Percentiles rank a stretch among this genome's conserved stretches.
These are phyloP conservation scores for Cornus florida DNA, from an alignment of 148 eudicot genomes.

Conservation along the genomic window DNA sequence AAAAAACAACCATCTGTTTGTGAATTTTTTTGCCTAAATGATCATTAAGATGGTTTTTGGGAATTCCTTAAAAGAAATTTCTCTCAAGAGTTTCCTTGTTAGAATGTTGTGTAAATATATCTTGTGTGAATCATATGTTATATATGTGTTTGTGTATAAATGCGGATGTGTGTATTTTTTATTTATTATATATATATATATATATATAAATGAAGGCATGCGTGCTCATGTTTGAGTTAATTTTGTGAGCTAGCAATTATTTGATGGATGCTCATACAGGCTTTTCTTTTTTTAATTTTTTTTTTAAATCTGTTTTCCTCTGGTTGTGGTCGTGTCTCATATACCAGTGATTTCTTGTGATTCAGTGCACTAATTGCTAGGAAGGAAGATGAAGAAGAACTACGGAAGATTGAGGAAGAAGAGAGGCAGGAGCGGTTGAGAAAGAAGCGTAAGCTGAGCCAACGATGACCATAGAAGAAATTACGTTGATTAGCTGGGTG, in stretches of 20 bases:
- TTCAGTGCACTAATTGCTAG: conserved; percentile 71
- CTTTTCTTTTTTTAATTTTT: no score
- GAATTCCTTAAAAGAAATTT: no score
- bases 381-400: conserved; percentile 75
- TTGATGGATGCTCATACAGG: background rate
- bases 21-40: no score
- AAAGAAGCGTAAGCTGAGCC: conserved; percentile 67
- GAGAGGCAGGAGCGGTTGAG: conserved; percentile 58
- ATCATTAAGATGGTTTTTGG: no score
- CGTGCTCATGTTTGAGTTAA: no score
- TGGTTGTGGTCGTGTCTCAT: background rate
- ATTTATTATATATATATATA: no score
- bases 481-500: no score
- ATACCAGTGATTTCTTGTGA: conserved; percentile 8
- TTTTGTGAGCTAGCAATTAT: no score
- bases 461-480: conserved; percentile 16
- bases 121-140: background rate
- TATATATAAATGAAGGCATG: background rate
- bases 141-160: no score
- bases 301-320: background rate
- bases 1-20: no score
- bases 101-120: background rate
- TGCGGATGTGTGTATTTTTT: no score
- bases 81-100: no score
- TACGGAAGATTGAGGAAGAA: conserved; percentile 62